Evolutionary conservation across 129 eudicot genomes (phyloP), one percentile per base, ranked within the genome.

Genomic region (Chrysanthemum seticuspe): DNA sequence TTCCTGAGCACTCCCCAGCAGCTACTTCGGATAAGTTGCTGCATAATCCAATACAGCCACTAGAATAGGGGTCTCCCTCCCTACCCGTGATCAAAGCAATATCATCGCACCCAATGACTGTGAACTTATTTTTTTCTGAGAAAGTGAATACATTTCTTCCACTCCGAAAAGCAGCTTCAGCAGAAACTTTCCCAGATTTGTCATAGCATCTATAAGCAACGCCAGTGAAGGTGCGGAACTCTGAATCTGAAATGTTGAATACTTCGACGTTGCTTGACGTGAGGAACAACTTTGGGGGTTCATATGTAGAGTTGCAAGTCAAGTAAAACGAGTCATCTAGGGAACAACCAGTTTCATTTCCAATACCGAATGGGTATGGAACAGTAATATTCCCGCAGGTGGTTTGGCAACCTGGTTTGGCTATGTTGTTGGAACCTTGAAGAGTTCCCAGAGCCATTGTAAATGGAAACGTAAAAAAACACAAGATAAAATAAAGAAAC

Each of bases 81-180:
- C n/a, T 1, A 5, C 76, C 76, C 1, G 12, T 8, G 11, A 85
- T 49, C 15, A 67, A 3, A 0, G 64, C 86, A 10, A 21, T 48
- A 13, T 75, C 82, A 52, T 82, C 74, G 16, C 89, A 85, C 10
- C 89, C 89, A 4, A 82, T 36, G 19, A 82, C 82, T 0, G 70
- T 75, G 18, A 82, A 76, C 15, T 13, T 76, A 54, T 85, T 85
- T 10, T 56, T 19, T 0, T 62, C 71, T 1, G 87, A 80, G 54
- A 80, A 52, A 19, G 67, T 60, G 54, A 13, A 67, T n/a, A 21
- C 18, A n/a, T n/a, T n/a, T 2, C 0, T 0, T 56, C 16, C 16
- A 1, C 0, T 6, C 62, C 62, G 16, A 27, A 13, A 56, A 16
- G 16, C 7, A n/a, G 6, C 0, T 2, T 57, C 13, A 16, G 0